These are phyloP conservation scores for Solanum chiquidenum DNA, from an alignment of 257 asterid genomes.

Conservation along the genomic window DNA sequence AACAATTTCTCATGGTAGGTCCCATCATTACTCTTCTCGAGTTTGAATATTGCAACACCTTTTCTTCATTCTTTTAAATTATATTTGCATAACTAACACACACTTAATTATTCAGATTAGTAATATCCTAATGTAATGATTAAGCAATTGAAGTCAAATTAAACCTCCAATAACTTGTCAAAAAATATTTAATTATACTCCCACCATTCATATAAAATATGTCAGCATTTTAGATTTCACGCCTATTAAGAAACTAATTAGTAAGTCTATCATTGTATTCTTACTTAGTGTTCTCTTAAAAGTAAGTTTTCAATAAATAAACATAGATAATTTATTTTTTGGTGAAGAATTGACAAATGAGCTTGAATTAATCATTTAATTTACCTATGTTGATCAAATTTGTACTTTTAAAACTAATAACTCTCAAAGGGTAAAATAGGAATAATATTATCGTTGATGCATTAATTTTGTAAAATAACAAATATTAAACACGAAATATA, in stretches of 20 bases:
- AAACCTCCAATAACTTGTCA: neutral
- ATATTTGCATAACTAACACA: neutral
- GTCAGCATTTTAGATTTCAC: neutral
- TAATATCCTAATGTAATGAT: neutral
- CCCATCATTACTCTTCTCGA: neutral
- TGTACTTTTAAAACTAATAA: too few species aligned
- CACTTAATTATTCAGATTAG: neutral
- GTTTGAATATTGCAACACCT: neutral
- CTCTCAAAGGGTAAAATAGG: too few species aligned
- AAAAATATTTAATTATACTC: neutral
- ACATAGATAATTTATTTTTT: too few species aligned
- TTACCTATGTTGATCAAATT: too few species aligned
- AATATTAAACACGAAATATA: too few species aligned
- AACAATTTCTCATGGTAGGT: conserved; percentile 20
- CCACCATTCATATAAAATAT: neutral
- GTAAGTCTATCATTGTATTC: neutral
- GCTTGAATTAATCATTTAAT: neutral
- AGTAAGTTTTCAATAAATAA: neutral
- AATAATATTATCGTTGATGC: too few species aligned
- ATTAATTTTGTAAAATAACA: too few species aligned
- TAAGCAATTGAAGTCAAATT: neutral
- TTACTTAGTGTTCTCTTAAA: too few species aligned
- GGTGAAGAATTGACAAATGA: neutral
- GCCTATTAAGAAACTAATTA: too few species aligned
- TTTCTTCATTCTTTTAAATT: neutral